A percentile compares a stretch with the other conserved stretches of the same genome.
Evolutionary conservation across 306 rosid species (phyloP).

Genomic region (Fragaria iinumae): DNA sequence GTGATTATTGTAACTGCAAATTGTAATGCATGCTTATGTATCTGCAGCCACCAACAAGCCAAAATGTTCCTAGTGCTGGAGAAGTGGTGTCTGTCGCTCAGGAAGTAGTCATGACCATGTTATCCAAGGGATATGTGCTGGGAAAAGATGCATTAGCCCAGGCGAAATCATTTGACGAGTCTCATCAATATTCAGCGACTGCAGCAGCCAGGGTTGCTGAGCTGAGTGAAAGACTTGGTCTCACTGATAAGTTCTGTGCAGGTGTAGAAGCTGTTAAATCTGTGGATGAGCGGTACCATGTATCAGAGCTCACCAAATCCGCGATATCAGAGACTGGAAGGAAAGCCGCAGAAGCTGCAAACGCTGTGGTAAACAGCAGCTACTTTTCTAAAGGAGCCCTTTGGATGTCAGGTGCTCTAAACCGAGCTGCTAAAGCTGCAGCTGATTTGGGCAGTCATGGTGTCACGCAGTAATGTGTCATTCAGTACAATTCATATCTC

Average conservation of each 20-base stretch:
- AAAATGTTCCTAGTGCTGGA: conserved; percentile 65
- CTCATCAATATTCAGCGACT: conserved; percentile 65
- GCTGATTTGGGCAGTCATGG: conserved; percentile 65
- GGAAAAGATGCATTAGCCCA: conserved; percentile 71
- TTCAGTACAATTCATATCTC: conserved; percentile 1
- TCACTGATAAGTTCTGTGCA: conserved; percentile 57
- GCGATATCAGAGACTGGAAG: conserved; percentile 75
- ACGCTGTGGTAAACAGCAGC: conserved; percentile 55
- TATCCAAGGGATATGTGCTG: conserved; percentile 71
- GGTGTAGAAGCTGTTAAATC: conserved; percentile 58
- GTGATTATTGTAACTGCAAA: background rate
- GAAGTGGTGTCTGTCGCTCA: conserved; percentile 71
- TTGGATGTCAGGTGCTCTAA: conserved; percentile 72
- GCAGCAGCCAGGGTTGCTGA: conserved; percentile 78
- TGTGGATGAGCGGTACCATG: conserved; percentile 65
- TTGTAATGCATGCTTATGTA: background rate
- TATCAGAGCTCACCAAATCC: conserved; percentile 57
- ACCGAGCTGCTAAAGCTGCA: conserved; percentile 60
- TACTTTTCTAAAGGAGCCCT: conserved; percentile 84
- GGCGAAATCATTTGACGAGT: conserved; percentile 75
- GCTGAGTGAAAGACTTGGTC: conserved; percentile 69
- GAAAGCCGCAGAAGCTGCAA: conserved; percentile 75
- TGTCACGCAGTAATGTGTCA: conserved; percentile 34
- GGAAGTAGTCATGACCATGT: conserved; percentile 81
- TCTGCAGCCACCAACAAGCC: conserved; percentile 43